These are phyloP conservation scores for Microthlaspi erraticum DNA, from an alignment of 345 rosid genomes.

Conservation along the genomic window DNA sequence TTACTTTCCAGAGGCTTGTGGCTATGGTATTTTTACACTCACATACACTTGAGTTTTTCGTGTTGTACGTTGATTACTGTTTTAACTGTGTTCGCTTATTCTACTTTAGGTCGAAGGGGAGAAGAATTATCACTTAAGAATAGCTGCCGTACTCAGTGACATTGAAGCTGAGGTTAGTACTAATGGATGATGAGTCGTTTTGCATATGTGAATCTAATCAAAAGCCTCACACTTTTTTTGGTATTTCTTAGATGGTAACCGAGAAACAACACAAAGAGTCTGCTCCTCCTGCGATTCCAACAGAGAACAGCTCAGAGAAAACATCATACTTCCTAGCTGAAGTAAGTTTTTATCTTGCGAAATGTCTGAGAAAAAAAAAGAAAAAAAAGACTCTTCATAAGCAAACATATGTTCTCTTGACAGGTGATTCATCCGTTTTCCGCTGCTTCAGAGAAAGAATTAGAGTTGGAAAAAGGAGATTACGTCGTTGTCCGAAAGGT, in stretches of 20 bases:
- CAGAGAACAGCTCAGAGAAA: slow-evolving; percentile 68
- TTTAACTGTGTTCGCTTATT: slow-evolving; percentile 14
- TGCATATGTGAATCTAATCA: neutral
- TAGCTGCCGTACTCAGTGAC: slow-evolving; percentile 89
- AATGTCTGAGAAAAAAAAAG: neutral
- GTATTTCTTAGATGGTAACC: slow-evolving; percentile 72
- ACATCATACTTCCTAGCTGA: slow-evolving; percentile 83
- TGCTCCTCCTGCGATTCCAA: slow-evolving; percentile 80
- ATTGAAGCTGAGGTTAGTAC: slow-evolving; percentile 95
- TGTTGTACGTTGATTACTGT: slow-evolving; percentile 3
- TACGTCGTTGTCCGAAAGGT: slow-evolving; percentile 93
- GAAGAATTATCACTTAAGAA: slow-evolving; percentile 78
- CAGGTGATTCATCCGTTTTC: slow-evolving; percentile 74
- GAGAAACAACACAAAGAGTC: slow-evolving; percentile 96
- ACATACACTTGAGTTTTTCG: slow-evolving; percentile 9
- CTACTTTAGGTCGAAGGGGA: slow-evolving; percentile 88
- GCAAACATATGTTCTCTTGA: slow-evolving; percentile 34
- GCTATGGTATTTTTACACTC: slow-evolving; percentile 65
- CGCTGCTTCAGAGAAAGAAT: slow-evolving; percentile 89
- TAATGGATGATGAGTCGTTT: neutral
- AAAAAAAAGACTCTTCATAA: neutral
- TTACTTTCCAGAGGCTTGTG: slow-evolving; percentile 91
- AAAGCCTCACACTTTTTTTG: slow-evolving; percentile 20
- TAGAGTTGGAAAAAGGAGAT: slow-evolving; percentile 83
- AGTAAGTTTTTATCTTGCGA: slow-evolving; percentile 54